Evolutionary conservation across 352 stramenopile species (phyloP).

Genomic region (Phytophthora fragariae): DNA sequence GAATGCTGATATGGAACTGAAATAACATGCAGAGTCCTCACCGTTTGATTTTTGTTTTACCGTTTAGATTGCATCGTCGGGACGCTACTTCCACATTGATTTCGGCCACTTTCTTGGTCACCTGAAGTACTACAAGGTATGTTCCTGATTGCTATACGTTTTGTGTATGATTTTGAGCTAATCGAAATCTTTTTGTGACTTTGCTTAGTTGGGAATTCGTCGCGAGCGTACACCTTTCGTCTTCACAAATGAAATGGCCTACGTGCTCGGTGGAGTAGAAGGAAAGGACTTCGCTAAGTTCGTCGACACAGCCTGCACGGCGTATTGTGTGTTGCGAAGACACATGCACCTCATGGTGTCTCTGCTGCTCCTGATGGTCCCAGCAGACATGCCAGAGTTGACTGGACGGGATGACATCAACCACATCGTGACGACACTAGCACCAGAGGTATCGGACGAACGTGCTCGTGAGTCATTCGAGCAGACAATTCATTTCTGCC

Average conservation of each 20-base stretch:
- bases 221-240: constrained; percentile 86
- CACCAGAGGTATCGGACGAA: constrained; percentile 66
- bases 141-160: background rate
- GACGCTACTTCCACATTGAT: constrained; percentile 90
- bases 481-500: constrained; percentile 69
- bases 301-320: constrained; percentile 62
- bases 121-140: constrained; percentile 71
- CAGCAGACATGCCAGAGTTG: constrained; percentile 84
- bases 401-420: constrained; percentile 84
- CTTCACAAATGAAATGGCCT: constrained; percentile 88
- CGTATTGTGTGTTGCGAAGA: constrained; percentile 80
- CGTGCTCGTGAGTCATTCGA: constrained; percentile 65
- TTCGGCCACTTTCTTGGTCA: constrained; percentile 87
- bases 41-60: background rate
- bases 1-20: background rate
- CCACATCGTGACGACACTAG: constrained; percentile 73
- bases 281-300: constrained; percentile 71
- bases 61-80: constrained; percentile 63
- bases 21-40: background rate
- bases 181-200: background rate
- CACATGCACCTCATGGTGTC: constrained; percentile 87
- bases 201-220: constrained; percentile 66
- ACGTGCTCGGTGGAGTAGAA: constrained; percentile 75
- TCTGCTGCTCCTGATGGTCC: constrained; percentile 83
- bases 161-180: background rate